A percentile compares a stretch with the other conserved stretches of the same genome.
Evolutionary conservation across 768 basidiomycete genomes (phyloP).

Genomic region (Naganishia vishniacii): DNA sequence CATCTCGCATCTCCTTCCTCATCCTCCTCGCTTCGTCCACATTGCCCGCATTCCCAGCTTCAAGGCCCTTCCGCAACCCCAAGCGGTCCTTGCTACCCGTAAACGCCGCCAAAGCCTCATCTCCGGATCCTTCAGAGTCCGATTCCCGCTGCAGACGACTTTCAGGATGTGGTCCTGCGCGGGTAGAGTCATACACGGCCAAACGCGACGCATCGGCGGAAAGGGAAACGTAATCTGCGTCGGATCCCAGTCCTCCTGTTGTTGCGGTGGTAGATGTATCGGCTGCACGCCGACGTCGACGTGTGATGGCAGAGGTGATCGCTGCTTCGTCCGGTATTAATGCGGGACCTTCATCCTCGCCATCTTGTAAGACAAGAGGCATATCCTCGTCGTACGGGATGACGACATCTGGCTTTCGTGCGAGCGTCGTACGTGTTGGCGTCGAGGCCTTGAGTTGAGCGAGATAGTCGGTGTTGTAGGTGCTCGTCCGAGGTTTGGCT

Average conservation of each 20-base stretch:
- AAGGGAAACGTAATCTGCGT: conserved; percentile 50
- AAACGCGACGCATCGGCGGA: conserved; percentile 41
- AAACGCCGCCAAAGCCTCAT: conserved; percentile 42
- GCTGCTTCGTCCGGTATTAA: conserved; percentile 49
- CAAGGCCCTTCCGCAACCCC: conserved; percentile 48
- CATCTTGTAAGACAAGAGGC: not conserved
- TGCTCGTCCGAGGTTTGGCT: conserved; percentile 1
- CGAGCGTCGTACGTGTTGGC: conserved; percentile 36
- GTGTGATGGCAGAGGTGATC: conserved; percentile 48
- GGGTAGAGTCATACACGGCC: conserved; percentile 36
- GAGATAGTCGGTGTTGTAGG: conserved; percentile 49
- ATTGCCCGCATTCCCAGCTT: conserved; percentile 27
- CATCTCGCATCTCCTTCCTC: conserved; percentile 48
- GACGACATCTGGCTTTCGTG: conserved; percentile 11
- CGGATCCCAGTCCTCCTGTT: conserved; percentile 24
- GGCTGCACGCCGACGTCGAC: conserved; percentile 45
- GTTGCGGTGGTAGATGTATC: conserved; percentile 30
- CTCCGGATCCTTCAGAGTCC: conserved; percentile 42
- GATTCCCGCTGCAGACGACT: conserved; percentile 51
- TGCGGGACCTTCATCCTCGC: conserved; percentile 10
- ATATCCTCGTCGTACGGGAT: conserved; percentile 25
- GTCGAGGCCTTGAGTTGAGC: conserved; percentile 49
- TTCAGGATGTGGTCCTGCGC: conserved; percentile 47
- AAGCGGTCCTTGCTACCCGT: conserved; percentile 47
- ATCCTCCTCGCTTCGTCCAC: conserved; percentile 44